Evolutionary conservation across 768 basidiomycete species (phyloP).

Genomic region (Suillus tomentosus): DNA sequence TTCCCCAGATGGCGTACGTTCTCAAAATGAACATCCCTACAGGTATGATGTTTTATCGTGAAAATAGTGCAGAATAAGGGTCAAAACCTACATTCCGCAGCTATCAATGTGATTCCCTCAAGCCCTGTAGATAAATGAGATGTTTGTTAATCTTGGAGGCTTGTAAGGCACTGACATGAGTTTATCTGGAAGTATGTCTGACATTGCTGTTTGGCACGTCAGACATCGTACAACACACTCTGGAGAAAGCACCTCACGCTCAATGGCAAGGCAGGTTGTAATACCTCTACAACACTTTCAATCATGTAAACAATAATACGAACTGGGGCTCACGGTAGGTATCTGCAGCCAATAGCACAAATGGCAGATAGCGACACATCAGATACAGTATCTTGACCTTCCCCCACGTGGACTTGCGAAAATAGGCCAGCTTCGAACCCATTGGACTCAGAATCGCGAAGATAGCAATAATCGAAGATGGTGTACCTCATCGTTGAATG

Average conservation of each 20-base stretch:
- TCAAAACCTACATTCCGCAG: constrained; percentile 4
- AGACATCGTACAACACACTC: background rate
- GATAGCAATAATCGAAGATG: background rate
- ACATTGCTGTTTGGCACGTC: background rate
- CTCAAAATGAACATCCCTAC: constrained; percentile 9
- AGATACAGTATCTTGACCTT: constrained; percentile 6
- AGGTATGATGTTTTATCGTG: background rate
- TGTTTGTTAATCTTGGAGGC: background rate
- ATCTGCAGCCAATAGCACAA: background rate
- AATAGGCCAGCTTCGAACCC: background rate
- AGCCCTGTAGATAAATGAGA: constrained; percentile 5
- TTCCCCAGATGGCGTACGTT: constrained; percentile 9
- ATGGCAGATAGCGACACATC: constrained; percentile 5
- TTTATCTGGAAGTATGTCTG: background rate
- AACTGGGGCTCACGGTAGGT: constrained; percentile 9
- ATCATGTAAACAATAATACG: background rate
- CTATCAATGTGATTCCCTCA: constrained; percentile 2
- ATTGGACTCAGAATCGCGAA: background rate
- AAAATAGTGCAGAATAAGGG: background rate
- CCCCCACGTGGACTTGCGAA: background rate
- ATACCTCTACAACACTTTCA: constrained; percentile 1
- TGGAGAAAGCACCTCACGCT: background rate
- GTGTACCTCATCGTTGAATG: constrained; percentile 4
- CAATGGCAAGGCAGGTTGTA: constrained; percentile 1
- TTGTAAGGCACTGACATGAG: constrained; percentile 8